Percentiles rank a stretch among this genome's conserved stretches.
Evolutionary conservation across 176 grass and related monocot species (phyloP).

Genomic region (Triticum urartu): DNA sequence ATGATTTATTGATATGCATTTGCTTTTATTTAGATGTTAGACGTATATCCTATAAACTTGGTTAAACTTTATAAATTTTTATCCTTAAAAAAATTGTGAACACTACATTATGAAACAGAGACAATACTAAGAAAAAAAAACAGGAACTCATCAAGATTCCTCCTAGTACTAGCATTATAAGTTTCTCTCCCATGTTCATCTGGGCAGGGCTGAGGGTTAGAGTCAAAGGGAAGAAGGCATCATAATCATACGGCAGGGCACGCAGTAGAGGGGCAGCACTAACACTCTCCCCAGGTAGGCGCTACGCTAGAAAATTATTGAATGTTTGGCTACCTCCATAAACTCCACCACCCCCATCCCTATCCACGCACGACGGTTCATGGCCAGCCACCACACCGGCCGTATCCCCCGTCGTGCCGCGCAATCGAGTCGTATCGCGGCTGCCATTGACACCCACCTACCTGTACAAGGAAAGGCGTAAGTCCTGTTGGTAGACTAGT

Average conservation of each 20-base stretch:
- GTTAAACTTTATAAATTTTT: too few species aligned
- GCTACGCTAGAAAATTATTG: background rate
- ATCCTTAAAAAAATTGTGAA: too few species aligned
- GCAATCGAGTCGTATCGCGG: background rate
- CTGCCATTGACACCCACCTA: constrained; percentile 12
- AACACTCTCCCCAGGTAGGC: background rate
- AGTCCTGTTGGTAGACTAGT: too few species aligned
- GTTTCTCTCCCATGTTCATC: background rate
- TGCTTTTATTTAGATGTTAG: too few species aligned
- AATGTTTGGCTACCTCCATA: background rate
- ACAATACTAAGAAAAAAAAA: background rate
- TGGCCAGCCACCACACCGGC: background rate
- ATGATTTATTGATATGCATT: too few species aligned
- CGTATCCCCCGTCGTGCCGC: background rate
- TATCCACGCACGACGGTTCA: background rate
- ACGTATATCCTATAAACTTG: too few species aligned
- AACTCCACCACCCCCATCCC: background rate
- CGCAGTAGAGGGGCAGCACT: constrained; percentile 24
- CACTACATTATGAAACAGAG: too few species aligned
- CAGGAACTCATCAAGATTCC: background rate
- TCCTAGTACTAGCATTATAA: background rate
- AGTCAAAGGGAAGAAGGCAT: constrained; percentile 13
- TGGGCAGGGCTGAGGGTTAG: background rate
- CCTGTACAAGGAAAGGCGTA: background rate
- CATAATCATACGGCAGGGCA: background rate